Evolutionary conservation across 306 rosid species (phyloP), one percentile per base, ranked within the genome.

Genomic region (Casuarina cunninghamiana): DNA sequence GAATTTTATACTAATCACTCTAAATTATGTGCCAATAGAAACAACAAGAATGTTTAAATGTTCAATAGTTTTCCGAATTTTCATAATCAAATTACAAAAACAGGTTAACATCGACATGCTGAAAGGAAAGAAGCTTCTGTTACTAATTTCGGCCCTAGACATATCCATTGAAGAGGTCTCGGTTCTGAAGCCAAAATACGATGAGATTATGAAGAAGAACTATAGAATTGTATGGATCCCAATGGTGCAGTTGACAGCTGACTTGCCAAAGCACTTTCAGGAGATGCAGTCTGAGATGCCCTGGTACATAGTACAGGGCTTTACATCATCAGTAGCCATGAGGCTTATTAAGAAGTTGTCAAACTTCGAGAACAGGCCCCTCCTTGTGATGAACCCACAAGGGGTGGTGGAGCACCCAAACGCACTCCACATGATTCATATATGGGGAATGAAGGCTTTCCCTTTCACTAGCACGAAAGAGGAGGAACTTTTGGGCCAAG

Each of bases 201-300:
- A 88, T 1, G 46, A 5, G 42, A 81, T 73, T 6, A 88, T 78
- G 78, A 75, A 32, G 49, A 7, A 45, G 13, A 48, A 69, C 2
- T 74, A 86, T 48, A 81, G 72, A 69, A 89, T 91, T 55, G 61
- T 91, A n/a, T 91, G 97, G 94, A n/a, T 90, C 67, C 93, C 91
- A 0, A 69, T 88, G 61, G 90, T 84, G 53, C 63, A 81, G 15
- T 85, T 92, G 92, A 83, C 37, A 0, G 86, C 85, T 0, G 77
- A 77, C 0, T 5, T 78, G 68, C 32, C n/a, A 2, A 78, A 76
- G 76, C 74, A 76, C 69, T 89, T 83, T 17, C 85, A 87, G 1
- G 1, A 3, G 19, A 10, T 91, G 39, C 80, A 83, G 51, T 6
- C 73, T n/a, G 73, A 79, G 82, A 81, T 89, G 85, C 83, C 90